Base-by-base conservation (phyloP, 2,329 filamentous ascomycete species). In the Fusarium dimerum region DNA sequence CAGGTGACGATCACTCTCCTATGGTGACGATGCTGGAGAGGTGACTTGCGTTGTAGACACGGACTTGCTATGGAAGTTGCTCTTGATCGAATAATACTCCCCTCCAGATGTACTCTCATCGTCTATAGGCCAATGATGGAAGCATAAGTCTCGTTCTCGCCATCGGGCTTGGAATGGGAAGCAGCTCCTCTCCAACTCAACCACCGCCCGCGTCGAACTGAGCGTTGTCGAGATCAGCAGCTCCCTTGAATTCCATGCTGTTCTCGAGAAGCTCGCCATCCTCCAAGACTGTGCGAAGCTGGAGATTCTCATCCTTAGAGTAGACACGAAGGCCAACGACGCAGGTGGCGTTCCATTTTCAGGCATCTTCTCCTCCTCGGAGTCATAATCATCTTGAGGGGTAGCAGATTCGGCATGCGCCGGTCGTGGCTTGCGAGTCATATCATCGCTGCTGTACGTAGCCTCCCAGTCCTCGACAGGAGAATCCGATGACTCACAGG, bases 331-430 rank as follows among this genome's bases (percentile, higher is more conserved):
- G 71, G 0, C 84, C 83, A 0, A 87, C 77, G 16, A 86, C 79
- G 47, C 78, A 81, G 43, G 86, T 77, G 5, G 84, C 83, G 63
- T 86, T 86, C 84, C 84, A 87, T 82, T 79, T 26, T 82, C 77
- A 1, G 77, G 68, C 61, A 76, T 72, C 54, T 78, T 80, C 61
- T 85, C 81, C 51, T 84, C 82, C 16, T 83, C 80, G 0, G 77
- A 78, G 17, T 81, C 78, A 38, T 81, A 79, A 3, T 74, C 70
- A 8, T 74, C 72, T 5, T 65, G 64, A 3, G 64, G 60, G 1
- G 66, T 57, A 0, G 71, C 61, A 1, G 71, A 66, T 1, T 72
- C 62, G 9, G 73, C 69, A 39, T 71, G 68, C 2, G 70, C 64
- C 40, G 73, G 64, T 15, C 76, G 74, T 5, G 78, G 79, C 65